Evolutionary conservation across 2,329 filamentous ascomycete genomes (phyloP).

Genomic region (Fusarium nygamai): DNA sequence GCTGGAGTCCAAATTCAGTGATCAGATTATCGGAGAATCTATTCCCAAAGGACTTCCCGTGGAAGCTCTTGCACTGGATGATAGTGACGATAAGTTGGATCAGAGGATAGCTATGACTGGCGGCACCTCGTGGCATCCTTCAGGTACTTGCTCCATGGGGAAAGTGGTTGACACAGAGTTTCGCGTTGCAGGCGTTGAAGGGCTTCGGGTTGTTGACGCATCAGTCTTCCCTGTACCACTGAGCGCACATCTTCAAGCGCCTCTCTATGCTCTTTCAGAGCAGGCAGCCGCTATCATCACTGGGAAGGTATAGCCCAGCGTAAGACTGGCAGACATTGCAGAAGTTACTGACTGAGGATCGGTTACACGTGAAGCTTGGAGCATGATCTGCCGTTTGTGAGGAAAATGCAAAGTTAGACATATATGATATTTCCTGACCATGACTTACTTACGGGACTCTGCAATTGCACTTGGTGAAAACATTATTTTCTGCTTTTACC

Average conservation of each 20-base stretch:
- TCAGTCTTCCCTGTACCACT: slow-evolving; percentile 47
- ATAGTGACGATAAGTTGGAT: slow-evolving; percentile 36
- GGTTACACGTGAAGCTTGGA: not conserved
- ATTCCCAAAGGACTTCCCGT: slow-evolving; percentile 23
- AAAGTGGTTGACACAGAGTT: slow-evolving; percentile 66
- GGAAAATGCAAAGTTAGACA: not conserved
- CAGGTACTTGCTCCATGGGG: slow-evolving; percentile 65
- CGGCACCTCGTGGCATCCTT: slow-evolving; percentile 62
- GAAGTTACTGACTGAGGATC: not conserved
- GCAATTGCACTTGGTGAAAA: not conserved
- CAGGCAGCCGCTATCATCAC: slow-evolving; percentile 45
- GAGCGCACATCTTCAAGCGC: slow-evolving; percentile 45
- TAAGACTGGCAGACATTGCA: rapidly evolving
- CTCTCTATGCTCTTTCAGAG: slow-evolving; percentile 49
- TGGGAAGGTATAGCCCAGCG: not conserved
- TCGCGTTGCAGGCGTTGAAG: slow-evolving; percentile 57
- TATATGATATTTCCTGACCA: not conserved
- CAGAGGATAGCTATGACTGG: slow-evolving; percentile 32
- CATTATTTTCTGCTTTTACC: not conserved
- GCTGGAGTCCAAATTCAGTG: slow-evolving; percentile 30
- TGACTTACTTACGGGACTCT: not conserved
- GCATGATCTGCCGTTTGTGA: not conserved
- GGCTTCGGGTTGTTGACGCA: slow-evolving; percentile 48
- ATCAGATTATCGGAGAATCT: slow-evolving; percentile 35
- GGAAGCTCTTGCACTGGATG: slow-evolving; percentile 26